A percentile compares a stretch with the other conserved stretches of the same genome.
These are phyloP conservation scores for Actinomortierella wolfii DNA, from an alignment of 371 early-diverging fungal species.

Conservation along the genomic window DNA sequence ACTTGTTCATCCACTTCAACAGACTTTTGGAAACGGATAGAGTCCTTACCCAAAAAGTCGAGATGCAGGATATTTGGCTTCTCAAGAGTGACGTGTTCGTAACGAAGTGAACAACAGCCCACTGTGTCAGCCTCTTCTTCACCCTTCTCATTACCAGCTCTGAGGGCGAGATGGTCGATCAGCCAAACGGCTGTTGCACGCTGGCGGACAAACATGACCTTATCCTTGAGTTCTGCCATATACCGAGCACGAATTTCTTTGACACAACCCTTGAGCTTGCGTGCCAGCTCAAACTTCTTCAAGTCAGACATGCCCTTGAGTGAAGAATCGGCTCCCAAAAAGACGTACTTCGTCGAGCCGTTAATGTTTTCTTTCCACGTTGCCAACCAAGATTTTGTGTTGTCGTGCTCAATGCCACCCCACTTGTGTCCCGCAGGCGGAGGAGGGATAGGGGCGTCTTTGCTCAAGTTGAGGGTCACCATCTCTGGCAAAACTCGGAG, in stretches of 20 bases:
- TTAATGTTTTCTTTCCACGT: slow-evolving; percentile 98
- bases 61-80: slow-evolving; percentile 80
- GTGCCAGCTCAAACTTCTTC: slow-evolving; percentile 96
- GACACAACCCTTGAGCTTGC: slow-evolving; percentile 84
- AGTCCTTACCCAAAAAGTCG: slow-evolving; percentile 98
- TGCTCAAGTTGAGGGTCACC: slow-evolving; percentile 90
- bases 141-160: slow-evolving; percentile 98
- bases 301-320: slow-evolving; percentile 95
- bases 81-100: slow-evolving; percentile 87
- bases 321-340: slow-evolving; percentile 90
- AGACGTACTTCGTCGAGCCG: slow-evolving; percentile 90
- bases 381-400: slow-evolving; percentile 95
- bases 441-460: slow-evolving; percentile 77
- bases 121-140: slow-evolving; percentile 98
- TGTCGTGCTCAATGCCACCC: slow-evolving; percentile 87
- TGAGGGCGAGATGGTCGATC: slow-evolving; percentile 92
- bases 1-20: slow-evolving; percentile 88
- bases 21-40: slow-evolving; percentile 90
- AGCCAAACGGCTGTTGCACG: slow-evolving; percentile 95
- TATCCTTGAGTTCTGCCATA: slow-evolving; percentile 75
- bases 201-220: slow-evolving; percentile 82
- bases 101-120: slow-evolving; percentile 96
- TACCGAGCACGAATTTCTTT: slow-evolving; percentile 80
- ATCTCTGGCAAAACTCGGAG: slow-evolving; percentile 89
- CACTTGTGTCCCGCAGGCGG: slow-evolving; percentile 92